phyloP scores from a whole-genome alignment of 768 basidiomycete genomes.

The Russula griseocarnosa region DNA sequence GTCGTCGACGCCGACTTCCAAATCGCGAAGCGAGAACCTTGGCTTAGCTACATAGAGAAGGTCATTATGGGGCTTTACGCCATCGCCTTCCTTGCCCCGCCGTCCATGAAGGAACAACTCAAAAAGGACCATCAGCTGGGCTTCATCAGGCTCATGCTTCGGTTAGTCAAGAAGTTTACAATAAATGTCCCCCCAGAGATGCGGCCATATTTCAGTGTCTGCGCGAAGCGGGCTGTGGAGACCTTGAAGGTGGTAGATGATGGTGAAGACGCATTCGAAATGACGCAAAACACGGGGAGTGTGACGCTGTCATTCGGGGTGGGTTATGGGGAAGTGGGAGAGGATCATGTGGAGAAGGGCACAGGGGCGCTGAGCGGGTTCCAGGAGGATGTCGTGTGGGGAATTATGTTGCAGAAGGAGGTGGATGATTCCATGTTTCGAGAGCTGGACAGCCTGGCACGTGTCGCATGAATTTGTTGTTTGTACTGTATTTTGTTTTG shows the following conservation, averaged over 20 bases:
- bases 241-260: constrained; percentile 76
- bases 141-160: constrained; percentile 64
- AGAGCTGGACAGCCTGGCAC: constrained; percentile 74
- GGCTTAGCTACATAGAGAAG: constrained; percentile 79
- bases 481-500: constrained; percentile 16
- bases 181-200: constrained; percentile 47
- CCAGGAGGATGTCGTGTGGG: constrained; percentile 63
- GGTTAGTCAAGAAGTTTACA: constrained; percentile 65
- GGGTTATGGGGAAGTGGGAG: constrained; percentile 73
- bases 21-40: constrained; percentile 56
- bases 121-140: constrained; percentile 63
- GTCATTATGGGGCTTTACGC: constrained; percentile 79
- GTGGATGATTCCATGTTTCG: constrained; percentile 70
- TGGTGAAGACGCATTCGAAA: constrained; percentile 69
- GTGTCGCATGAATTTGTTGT: constrained; percentile 48
- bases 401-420: constrained; percentile 66
- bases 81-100: constrained; percentile 77
- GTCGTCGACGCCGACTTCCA: constrained; percentile 71
- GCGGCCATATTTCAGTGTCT: constrained; percentile 50
- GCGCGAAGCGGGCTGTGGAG: constrained; percentile 66
- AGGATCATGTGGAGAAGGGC: constrained; percentile 62
- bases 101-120: constrained; percentile 64
- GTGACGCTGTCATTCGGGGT: constrained; percentile 78
- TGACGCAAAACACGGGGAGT: constrained; percentile 49
- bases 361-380: constrained; percentile 71